Base-by-base conservation (phyloP, 306 rosid species). In the Begonia peltatifolia region DNA sequence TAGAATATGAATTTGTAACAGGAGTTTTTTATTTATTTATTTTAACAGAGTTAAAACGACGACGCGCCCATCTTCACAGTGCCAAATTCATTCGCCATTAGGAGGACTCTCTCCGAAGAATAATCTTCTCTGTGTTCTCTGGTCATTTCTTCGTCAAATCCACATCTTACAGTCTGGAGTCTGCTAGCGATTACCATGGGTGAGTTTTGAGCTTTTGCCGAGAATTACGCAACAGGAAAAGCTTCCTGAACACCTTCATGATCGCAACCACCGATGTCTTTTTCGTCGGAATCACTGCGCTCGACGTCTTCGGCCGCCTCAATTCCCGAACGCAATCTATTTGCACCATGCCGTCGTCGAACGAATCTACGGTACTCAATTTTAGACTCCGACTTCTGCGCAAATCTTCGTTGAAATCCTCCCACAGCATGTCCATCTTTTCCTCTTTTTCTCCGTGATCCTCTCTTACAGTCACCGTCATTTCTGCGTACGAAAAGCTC, bases 361-460 rank as follows among this genome's bases (percentile, higher is more conserved):
- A 17, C 38, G 60, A 17, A 8, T 43, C 30, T 25, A 47, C 47
- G 14, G 63, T 6, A 9, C 50, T 59, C 35, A 59, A 47, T 22
- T 46, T 30, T 13, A 54, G 50, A 47, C 47, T 59, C 47, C 63
- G 55, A 49, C 47, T 59, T 54, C 63, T 59, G 47, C 35, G 41
- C 6, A 59, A 59, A 11, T 59, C 63, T 54, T 59, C 63, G 38
- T 59, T 59, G 48, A 59, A 38, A 59, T 59, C 50, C 48, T 59
- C 63, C 63, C 63, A 59, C 14, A 59, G 55, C 55, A 50, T 54
- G 0, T 59, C 63, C 63, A 59, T 59, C 47, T 59, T 59, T 2
- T 59, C 63, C 38, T 53, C 36, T 11, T 15, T 54, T 13, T 10
- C 44, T 25, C 38, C 48, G 49, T 11, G 20, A 6, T 48, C 52